phyloP scores from a whole-genome alignment of 495 filamentous ascomycete genomes.

The Daldinia caldariorum region DNA sequence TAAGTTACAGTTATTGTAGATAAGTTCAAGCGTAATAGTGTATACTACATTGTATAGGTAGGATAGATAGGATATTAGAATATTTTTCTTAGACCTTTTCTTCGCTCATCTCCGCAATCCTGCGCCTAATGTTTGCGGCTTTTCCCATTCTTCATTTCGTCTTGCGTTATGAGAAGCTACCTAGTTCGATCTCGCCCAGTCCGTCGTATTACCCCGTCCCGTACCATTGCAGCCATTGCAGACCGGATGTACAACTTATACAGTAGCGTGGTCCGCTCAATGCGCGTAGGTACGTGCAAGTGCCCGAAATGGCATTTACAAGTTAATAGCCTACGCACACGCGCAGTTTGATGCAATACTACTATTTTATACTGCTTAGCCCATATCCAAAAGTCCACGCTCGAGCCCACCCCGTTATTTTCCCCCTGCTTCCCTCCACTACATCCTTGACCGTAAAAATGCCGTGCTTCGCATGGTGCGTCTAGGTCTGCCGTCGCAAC shows the following conservation, averaged over 20 bases:
- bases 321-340: constrained; percentile 23
- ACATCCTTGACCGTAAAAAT: constrained; percentile 38
- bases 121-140: constrained; percentile 33
- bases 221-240: constrained; percentile 40
- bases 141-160: constrained; percentile 40
- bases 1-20: constrained; percentile 34
- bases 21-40: constrained; percentile 13
- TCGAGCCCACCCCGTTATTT: constrained; percentile 11
- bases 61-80: constrained; percentile 10
- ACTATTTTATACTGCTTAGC: constrained; percentile 11
- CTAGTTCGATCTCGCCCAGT: constrained; percentile 37
- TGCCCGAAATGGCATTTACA: constrained; percentile 12
- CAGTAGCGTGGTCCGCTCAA: constrained; percentile 8
- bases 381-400: constrained; percentile 16
- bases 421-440: constrained; percentile 25
- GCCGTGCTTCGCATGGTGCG: constrained; percentile 42
- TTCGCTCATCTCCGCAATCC: constrained; percentile 45
- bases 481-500: constrained; percentile 38
- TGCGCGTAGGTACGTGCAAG: constrained; percentile 1
- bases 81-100: constrained; percentile 28
- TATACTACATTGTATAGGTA: too few relatives aligned
- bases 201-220: constrained; percentile 20
- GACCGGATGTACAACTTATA: constrained; percentile 14
- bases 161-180: constrained; percentile 29
- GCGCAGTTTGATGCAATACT: not conserved